These are phyloP conservation scores for Xerocomellus amylosporus DNA, from an alignment of 768 basidiomycete genomes.

Conservation along the genomic window DNA sequence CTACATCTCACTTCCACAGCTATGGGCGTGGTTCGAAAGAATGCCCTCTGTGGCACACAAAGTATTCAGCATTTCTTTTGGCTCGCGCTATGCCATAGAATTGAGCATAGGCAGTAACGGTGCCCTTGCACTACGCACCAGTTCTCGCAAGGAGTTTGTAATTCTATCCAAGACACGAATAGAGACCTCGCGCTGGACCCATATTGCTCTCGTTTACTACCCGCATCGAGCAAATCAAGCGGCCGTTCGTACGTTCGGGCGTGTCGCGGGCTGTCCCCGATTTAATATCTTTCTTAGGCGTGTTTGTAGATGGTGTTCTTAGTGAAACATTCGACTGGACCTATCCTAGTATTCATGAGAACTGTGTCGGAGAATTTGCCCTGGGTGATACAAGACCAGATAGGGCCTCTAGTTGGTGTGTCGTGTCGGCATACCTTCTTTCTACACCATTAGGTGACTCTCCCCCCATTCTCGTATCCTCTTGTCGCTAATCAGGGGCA, in stretches of 20 bases:
- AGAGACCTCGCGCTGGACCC: constrained; percentile 65
- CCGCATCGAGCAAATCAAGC: constrained; percentile 54
- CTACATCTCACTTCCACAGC: constrained; percentile 24
- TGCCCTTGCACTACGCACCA: constrained; percentile 46
- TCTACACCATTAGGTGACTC: constrained; percentile 53
- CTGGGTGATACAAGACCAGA: constrained; percentile 53
- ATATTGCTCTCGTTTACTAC: constrained; percentile 65
- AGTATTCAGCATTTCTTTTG: constrained; percentile 38
- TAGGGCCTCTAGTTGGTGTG: constrained; percentile 52
- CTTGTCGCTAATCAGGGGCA: constrained; percentile 28
- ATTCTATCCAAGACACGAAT: constrained; percentile 48
- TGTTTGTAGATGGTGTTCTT: constrained; percentile 73
- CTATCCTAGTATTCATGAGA: constrained; percentile 55
- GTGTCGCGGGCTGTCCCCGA: not conserved
- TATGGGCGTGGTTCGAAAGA: constrained; percentile 50
- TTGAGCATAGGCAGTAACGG: constrained; percentile 56
- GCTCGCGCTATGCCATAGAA: constrained; percentile 36
- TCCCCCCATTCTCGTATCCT: not conserved
- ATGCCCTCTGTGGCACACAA: constrained; percentile 35
- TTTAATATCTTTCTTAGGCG: constrained; percentile 40
- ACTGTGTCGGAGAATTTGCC: constrained; percentile 40
- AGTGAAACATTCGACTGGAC: constrained; percentile 59
- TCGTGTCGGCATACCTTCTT: constrained; percentile 64
- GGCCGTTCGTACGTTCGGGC: constrained; percentile 52
- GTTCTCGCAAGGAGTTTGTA: constrained; percentile 38